phyloP scores from a whole-genome alignment of 1,284 basidiomycete genomes.

The Tausonia pullulans region DNA sequence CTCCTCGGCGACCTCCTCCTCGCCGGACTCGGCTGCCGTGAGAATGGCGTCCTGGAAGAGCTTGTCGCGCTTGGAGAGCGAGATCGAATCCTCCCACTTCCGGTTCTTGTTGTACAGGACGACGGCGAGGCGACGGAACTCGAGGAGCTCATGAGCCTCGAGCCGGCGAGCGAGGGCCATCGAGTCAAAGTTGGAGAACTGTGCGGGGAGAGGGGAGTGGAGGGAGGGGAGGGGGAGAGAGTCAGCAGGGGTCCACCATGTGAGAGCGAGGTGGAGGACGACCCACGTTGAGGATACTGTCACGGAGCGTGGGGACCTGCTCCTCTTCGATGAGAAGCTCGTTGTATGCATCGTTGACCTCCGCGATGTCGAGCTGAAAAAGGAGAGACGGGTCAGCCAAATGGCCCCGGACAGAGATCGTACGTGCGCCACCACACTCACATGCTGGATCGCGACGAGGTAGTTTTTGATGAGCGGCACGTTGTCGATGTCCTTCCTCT shows the following conservation, averaged over 20 bases:
- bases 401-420: constrained; percentile 10
- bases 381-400: constrained; percentile 2
- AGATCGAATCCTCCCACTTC: constrained; percentile 90
- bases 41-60: constrained; percentile 92
- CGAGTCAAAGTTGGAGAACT: constrained; percentile 93
- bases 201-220: background rate
- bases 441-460: constrained; percentile 90
- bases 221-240: background rate
- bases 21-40: constrained; percentile 73
- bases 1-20: constrained; percentile 82
- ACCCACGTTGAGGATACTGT: constrained; percentile 69
- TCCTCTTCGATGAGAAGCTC: constrained; percentile 96
- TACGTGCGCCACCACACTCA: constrained; percentile 34
- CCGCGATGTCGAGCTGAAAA: constrained; percentile 75
- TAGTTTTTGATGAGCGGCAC: constrained; percentile 91
- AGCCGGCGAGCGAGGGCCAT: constrained; percentile 74
- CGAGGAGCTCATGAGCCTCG: constrained; percentile 82
- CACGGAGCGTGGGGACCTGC: constrained; percentile 91
- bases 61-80: constrained; percentile 88
- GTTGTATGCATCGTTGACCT: constrained; percentile 96
- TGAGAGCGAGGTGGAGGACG: background rate
- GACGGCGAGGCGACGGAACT: constrained; percentile 89
- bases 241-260: background rate
- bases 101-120: constrained; percentile 96
- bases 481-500: constrained; percentile 73